Base-by-base conservation (phyloP, 2,329 filamentous ascomycete species). In the Decorospora gaudefroyi region DNA sequence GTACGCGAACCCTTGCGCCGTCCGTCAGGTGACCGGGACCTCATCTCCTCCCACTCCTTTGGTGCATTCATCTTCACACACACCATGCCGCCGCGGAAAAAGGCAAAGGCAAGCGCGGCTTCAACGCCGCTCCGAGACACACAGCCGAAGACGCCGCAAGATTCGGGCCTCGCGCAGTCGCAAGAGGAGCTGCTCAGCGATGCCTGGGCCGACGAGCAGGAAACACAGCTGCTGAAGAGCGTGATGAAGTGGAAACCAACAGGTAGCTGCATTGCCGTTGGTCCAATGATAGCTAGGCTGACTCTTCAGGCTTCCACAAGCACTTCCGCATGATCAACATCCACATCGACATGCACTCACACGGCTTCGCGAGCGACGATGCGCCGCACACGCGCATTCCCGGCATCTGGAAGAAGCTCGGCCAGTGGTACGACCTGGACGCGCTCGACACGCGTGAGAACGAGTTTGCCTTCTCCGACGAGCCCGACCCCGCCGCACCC, bases 171-270 rank as follows among this genome's bases (percentile, higher is more conserved):
- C 19, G 62, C 69, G 2, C 64, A 69, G 55, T 78, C 83, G 59
- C 80, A 83, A 44, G 82, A 86, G 35, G 61, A 83, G 49, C 64
- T 77, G 3, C 70, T 81, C 34, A 81, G 83, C 43, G 88, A 92
- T 54, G 82, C 85, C 17, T 99, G 93, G 93, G 96, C 90, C 3
- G 91, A 96, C 62, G 92, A 96, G 64, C 93, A 99, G 71, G 87
- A 95, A 56, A 90, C 89, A 1, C 91, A 90, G 27, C 78, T 99
- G 1, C 90, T 96, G 74, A 96, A 96, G 68, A 90, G 85, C 38
- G 86, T 97, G 56, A 91, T 97, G 54, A 82, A 85, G 65, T 96
- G 88, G 87, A 99, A 99, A 68, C 93, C 93, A n/a, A 92, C 92
- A 27, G 92, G 90, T 66, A 30, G 7, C 12, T 3, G 21, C 40